Evolutionary conservation across 305 asterid species (phyloP), one percentile per base, ranked within the genome.

Genomic region (Rubia peregrina): DNA sequence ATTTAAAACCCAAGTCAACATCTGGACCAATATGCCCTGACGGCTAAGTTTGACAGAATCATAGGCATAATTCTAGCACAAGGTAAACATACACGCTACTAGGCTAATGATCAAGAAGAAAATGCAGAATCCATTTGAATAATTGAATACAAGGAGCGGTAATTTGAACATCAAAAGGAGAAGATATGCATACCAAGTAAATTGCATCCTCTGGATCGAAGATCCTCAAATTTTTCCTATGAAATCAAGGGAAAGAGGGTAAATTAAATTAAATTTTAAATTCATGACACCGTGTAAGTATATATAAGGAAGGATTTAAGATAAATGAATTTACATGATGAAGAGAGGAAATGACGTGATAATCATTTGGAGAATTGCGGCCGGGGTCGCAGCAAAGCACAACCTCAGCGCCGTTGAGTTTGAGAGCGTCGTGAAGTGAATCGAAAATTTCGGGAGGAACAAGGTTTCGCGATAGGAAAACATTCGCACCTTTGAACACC

Each of bases 361-460:
- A 94, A 82, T 94, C 99, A 70, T 69, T 75, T 55, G 86, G 82
- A 13, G 88, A 87, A 62, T 88, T 94, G 46, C 96, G 91, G 46
- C 93, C 80, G 69, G 99, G 96, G 56, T 94, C 96, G 75, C 96
- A 94, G 83, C 96, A 91, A 71, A 89, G 90, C 55, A 91, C 71
- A 57, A 94, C 81, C 69, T 84, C 79, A n/a, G 99, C 99, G 65
- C 97, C 98, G 67, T 88, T 94, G 80, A 83, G 94, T 85, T 89
- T 91, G 75, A 94, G 81, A 16, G 96, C 95, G 75, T 89, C 98
- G 88, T 89, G 96, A 71, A 94, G 95, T 67, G 96, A 77, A 74
- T 94, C 99, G 80, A 87, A 94, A 49, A 80, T 79, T 85, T 94
- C 99, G 63, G 99, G 96, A 56, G 96, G 99, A 21, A 94, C 96